Evolutionary conservation across 441 rosid species (phyloP), one percentile per base, ranked within the genome.

Genomic region (Adansonia rubrostipa): DNA sequence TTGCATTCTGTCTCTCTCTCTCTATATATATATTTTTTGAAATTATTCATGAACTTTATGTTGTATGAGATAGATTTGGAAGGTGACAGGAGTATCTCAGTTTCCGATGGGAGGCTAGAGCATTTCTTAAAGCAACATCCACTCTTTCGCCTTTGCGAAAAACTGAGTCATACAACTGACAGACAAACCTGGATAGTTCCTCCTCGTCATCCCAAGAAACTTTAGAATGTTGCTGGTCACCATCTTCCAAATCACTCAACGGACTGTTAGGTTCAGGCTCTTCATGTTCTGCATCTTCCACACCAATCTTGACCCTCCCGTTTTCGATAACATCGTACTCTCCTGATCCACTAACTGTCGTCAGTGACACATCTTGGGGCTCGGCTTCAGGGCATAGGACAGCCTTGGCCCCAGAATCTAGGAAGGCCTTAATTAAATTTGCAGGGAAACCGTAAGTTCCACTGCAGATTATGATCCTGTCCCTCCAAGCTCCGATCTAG

Each of bases 401-500:
- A n/a, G 95, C 93, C 85, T 94, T 94, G 71, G 97, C 99, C 78
- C 98, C 98, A 22, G 92, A 90, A 84, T 96, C 97, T 60, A 92
- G 79, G 65, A 94, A 89, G 19, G 97, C 97, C 88, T 96, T 94
- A 9, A 91, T 85, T 54, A 94, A 77, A 77, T 90, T 79, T 80
- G 85, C 86, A 48, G 88, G 84, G 19, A 92, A 97, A 76, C 99
- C 98, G 67, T 83, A 94, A 36, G 89, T 88, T 77, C 98, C 99
- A 1, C 96, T 84, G 86, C 89, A 96, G 45, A 96, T 79, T 77
- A 96, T 92, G 77, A 96, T 89, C 89, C 96, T 88, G 70, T 94
- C 99, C 83, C 99, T 89, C 98, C 99, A 96, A 77, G 96, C 97
- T 83, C 99, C 99, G 54, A 88, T 92, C 99, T 95, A 80, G 44